Percentiles rank a stretch among this genome's conserved stretches.
Conservation (phyloP, 2,329 filamentous ascomycete species). For the Cladophialophora immunda region DNA sequence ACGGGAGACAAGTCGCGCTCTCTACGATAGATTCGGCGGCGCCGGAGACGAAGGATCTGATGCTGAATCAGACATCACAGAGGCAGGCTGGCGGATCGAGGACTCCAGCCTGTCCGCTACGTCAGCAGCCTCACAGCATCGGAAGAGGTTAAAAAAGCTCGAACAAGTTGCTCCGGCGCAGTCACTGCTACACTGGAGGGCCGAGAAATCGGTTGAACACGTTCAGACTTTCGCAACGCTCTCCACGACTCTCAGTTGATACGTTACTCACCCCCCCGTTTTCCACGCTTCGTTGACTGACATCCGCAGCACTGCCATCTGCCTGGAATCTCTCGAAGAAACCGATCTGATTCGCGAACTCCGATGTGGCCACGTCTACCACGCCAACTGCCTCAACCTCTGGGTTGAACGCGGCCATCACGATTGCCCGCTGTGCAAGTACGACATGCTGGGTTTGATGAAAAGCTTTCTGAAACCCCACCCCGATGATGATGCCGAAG, state of each 20-base stretch:
- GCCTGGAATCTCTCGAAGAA: slow-evolving; percentile 33
- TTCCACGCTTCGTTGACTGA: slow-evolving; percentile 16
- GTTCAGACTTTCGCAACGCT: slow-evolving; percentile 34
- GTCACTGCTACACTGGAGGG: slow-evolving; percentile 31
- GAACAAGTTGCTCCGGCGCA: slow-evolving; percentile 33
- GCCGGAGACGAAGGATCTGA: slow-evolving; percentile 26
- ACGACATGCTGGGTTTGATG: slow-evolving; percentile 33
- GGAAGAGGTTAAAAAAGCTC: slow-evolving; percentile 33
- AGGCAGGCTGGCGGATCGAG: slow-evolving; percentile 31
- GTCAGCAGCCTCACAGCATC: slow-evolving; percentile 25
- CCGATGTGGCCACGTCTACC: slow-evolving; percentile 34
- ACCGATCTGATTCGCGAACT: slow-evolving; percentile 35
- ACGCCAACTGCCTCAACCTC: slow-evolving; percentile 31
- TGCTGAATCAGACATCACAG: slow-evolving; percentile 24
- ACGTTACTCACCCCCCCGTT: slow-evolving; percentile 4
- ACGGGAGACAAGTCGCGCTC: slow-evolving; percentile 10
- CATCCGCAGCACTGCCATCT: slow-evolving; percentile 33
- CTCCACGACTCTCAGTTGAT: slow-evolving; percentile 31
- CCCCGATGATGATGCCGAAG: neutral
- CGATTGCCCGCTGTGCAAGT: slow-evolving; percentile 37
- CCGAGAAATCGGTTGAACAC: slow-evolving; percentile 30
- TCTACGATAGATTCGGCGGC: slow-evolving; percentile 21
- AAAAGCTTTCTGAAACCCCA: slow-evolving; percentile 15
- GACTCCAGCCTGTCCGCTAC: slow-evolving; percentile 17
- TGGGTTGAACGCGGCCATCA: slow-evolving; percentile 37